These are phyloP conservation scores for Aethionema arabicum DNA, from an alignment of 345 rosid species.

Conservation along the genomic window DNA sequence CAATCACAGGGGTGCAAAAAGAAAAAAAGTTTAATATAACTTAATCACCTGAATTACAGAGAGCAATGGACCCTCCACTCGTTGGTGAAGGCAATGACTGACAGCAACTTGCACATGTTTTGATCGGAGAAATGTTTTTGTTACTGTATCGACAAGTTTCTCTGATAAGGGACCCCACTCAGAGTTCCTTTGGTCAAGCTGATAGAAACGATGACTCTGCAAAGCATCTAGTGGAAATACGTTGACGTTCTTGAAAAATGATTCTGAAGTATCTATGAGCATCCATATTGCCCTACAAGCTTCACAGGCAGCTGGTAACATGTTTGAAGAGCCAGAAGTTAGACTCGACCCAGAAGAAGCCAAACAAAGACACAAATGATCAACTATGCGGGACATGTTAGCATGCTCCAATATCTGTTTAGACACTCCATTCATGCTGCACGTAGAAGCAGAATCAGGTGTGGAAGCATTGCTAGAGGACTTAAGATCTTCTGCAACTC, in stretches of 20 bases:
- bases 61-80: conserved; percentile 56
- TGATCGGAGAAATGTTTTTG: conserved; percentile 73
- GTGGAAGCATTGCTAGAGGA: conserved; percentile 37
- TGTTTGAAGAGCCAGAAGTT: conserved; percentile 67
- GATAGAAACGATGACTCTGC: conserved; percentile 48
- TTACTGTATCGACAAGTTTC: conserved; percentile 62
- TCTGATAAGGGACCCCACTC: conserved; percentile 62
- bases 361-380: conserved; percentile 74
- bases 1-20: conserved; percentile 4
- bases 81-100: conserved; percentile 77
- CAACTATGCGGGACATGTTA: conserved; percentile 70
- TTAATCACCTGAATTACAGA: conserved; percentile 72
- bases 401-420: conserved; percentile 75
- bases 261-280: conserved; percentile 67
- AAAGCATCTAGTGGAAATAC: conserved; percentile 71
- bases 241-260: conserved; percentile 40
- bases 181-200: conserved; percentile 57
- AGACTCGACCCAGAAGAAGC: conserved; percentile 83
- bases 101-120: conserved; percentile 79
- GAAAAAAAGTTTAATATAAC: conserved; percentile 14
- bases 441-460: conserved; percentile 47
- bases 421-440: conserved; percentile 43
- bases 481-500: conserved; percentile 58
- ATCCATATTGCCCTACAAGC: conserved; percentile 81
- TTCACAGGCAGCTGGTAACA: conserved; percentile 78